Base-by-base conservation (phyloP, 108 stramenopile genomes). In the Pelagomonas calceolata region DNA sequence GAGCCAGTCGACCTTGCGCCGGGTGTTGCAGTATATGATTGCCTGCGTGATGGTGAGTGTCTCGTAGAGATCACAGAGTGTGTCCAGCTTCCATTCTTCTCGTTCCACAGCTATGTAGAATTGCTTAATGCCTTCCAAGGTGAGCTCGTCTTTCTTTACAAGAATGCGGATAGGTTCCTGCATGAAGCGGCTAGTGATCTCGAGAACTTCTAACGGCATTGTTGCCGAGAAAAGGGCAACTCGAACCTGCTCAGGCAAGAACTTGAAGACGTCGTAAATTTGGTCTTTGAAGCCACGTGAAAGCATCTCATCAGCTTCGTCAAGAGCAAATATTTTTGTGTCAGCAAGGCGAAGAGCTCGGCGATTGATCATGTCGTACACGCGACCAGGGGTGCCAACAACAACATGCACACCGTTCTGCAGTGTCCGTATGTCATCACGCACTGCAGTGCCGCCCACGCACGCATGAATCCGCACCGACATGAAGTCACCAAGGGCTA, bases 301-400 rank as follows among this genome's bases (percentile, higher is more conserved):
- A 75, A 99, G 94, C 98, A 99, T 99, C 91, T 99, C 97, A 89
- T 99, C 98, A 70, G 98, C 98, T 87, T 99, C 98, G 82, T 99
- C 98, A 69, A 99, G 82, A 70, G 96, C 92, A 88, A 99, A 99
- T 73, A 97, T 92, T 37, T 86, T 82, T 69, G 97, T 93, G 81
- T 69, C 74, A 73, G 95, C 94, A 68, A 96, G 74, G 68, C 90
- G 82, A 43, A 99, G 88, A 66, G 95, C 96, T 37, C 96, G 87
- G 75, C 98, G 91, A 84, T 94, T 92, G 85, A 99, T 98, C 98
- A 99, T 97, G 82, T 99, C 98, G 78, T 84, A 95, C 65, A 99
- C 96, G 79, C 98, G 96, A 66, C 98, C 98, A 30, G 98, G 98
- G 35, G 98, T 99, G 66, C 98, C 98, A 65, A 97, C 95, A 30